Conservation (phyloP, 768 basidiomycete genomes). For the Neoboletus subvelutipes region DNA sequence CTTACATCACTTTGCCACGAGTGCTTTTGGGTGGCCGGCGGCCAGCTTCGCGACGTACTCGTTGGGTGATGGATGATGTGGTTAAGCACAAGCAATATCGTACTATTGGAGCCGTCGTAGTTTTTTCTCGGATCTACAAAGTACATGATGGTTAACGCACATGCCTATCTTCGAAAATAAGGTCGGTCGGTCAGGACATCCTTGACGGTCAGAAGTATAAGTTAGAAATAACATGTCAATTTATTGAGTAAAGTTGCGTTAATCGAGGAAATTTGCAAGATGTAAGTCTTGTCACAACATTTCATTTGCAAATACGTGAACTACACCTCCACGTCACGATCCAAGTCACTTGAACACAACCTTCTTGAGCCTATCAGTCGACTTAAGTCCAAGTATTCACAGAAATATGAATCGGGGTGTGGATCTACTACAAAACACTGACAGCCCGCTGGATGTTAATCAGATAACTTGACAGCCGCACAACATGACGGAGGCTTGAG, state of each 20-base stretch:
- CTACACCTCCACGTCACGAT: background rate
- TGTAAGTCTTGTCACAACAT: background rate
- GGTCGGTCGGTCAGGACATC: background rate
- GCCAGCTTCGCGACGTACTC: background rate
- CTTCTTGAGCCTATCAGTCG: background rate
- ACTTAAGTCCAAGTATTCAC: background rate
- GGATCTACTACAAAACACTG: background rate
- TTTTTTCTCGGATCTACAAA: background rate
- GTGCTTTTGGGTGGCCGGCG: background rate
- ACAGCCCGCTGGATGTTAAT: background rate
- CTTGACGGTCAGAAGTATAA: too few relatives aligned
- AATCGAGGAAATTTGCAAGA: too few relatives aligned
- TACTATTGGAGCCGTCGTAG: background rate
- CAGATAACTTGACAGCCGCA: constrained; percentile 6
- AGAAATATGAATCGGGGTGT: constrained; percentile 15
- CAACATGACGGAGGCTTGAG: constrained; percentile 23
- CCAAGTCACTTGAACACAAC: constrained; percentile 3
- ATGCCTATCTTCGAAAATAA: background rate
- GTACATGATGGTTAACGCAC: background rate
- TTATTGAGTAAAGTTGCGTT: too few relatives aligned
- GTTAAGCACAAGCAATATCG: background rate
- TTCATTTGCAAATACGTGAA: background rate
- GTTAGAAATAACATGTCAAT: background rate
- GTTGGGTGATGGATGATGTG: background rate
- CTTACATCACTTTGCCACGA: background rate